These are phyloP conservation scores for Penicillium sp. DNA, from an alignment of 2,329 filamentous ascomycete species.

Conservation along the genomic window DNA sequence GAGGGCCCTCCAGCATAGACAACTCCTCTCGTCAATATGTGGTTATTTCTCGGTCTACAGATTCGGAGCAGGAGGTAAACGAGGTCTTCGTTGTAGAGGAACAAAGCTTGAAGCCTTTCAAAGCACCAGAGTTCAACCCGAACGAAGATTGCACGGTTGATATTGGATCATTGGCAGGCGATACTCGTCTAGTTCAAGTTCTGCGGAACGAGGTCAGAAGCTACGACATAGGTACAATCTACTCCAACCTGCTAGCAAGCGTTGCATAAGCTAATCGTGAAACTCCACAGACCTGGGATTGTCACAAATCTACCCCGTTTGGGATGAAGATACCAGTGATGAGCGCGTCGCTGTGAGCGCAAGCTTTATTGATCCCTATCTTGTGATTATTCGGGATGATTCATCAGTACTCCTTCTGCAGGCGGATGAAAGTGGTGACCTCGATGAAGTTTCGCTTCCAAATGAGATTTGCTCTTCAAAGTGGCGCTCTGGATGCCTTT, in stretches of 20 bases:
- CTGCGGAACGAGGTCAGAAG: constrained; percentile 82
- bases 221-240: constrained; percentile 76
- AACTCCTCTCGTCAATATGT: constrained; percentile 68
- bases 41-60: constrained; percentile 70
- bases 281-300: constrained; percentile 68
- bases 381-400: constrained; percentile 81
- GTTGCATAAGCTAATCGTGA: background rate
- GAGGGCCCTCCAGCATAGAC: constrained; percentile 48
- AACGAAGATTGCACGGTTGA: constrained; percentile 84
- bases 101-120: constrained; percentile 69
- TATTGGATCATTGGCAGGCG: constrained; percentile 76
- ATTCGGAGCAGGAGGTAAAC: constrained; percentile 69
- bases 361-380: constrained; percentile 81
- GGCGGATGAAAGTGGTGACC: constrained; percentile 75
- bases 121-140: constrained; percentile 86
- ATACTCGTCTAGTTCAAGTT: constrained; percentile 81
- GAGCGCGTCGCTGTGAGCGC: constrained; percentile 73
- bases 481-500: constrained; percentile 82
- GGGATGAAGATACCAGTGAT: constrained; percentile 81
- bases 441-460: constrained; percentile 73
- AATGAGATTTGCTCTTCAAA: constrained; percentile 61
- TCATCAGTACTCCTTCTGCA: constrained; percentile 74
- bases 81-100: constrained; percentile 74
- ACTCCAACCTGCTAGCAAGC: background rate
- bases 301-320: constrained; percentile 86